Base-by-base conservation (phyloP, 23 red algal species). In the Gracilariopsis chorda region DNA sequence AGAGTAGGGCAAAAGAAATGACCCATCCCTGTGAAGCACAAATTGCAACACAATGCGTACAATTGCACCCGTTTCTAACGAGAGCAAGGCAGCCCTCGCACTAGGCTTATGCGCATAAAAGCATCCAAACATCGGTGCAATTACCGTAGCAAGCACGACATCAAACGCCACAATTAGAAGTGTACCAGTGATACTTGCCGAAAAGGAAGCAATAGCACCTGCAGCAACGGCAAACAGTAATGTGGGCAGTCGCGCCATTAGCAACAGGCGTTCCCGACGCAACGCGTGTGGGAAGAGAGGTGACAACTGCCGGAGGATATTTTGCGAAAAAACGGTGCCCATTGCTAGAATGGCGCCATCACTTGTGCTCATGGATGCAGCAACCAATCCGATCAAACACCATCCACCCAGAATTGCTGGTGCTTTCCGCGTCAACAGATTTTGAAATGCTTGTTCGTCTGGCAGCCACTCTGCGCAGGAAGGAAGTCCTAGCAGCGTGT, bases 121-220 rank as follows among this genome's bases (percentile, higher is more conserved):
- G 16, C 46, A 49, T 7, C 73, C 73, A 19, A 78, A 78, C 30
- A 78, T 24, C 1, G 73, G 73, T 30, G 73, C 73, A 3, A 78
- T 41, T 0, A 51, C 73, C 30, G 73, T 78, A 41, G 73, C 73
- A 3, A 78, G 73, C 28, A 78, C 73, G 6, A 78, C 73, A 25
- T 78, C 73, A 21, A 78, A 78, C 49, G 73, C 73, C 2, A 78
- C 73, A 51, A 78, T 78, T 2, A 78, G 44, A 29, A 78, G 73
- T 19, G 44, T 78, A 5, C 73, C 73, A 1, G 73, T 78, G 3
- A 52, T 51, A 1, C 4, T 17, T 2, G 42, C 42, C 3, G 73
- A 51, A 19, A 43, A 51, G 13, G 73, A 27, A 27, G 44, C 73
- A 1, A 78, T 52, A 36, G 44, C 73, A 11, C 73, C 73, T 12